Evolutionary conservation across 2,329 filamentous ascomycete species (phyloP), one percentile per base, ranked within the genome.

Genomic region (Onygena corvina): DNA sequence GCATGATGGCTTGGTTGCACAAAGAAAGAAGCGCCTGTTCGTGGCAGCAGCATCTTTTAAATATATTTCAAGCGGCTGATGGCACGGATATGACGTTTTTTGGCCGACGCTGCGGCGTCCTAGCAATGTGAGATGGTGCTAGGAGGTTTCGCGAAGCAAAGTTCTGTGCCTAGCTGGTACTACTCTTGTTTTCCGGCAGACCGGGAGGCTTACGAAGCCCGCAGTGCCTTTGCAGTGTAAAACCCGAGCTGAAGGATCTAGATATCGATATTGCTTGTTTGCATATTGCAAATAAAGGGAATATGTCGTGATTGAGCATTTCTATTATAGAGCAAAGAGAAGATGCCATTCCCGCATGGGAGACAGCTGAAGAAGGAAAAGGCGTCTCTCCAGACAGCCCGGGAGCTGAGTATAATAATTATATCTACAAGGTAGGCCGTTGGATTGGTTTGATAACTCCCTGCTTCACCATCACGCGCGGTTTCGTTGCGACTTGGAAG

Each of bases 401-500:
- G n/a, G 18, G n/a, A 16, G 21, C 27, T 34, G 35, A 38, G 48
- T 47, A 47, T 6, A 25, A 18, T 50, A 34, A 31, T n/a, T n/a
- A n/a, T 34, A 50, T 52, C 60, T 65, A 77, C 30, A 76, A 63
- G 57, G 76, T 61, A 14, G 90, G 90, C 70, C 84, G 89, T 51
- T 83, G 80, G 77, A 98, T 86, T 34, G 92, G 85, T 59, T 80
- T 77, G 66, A 98, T 88, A 57, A 93, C 76, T 42, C 92, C 92
- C 69, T 89, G 86, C 73, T 94, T 95, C 65, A 94, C 72, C 65
- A 96, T 73, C 56, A 96, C 77, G 59, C 87, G 80, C 51, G 92
- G 92, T 76, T 90, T 94, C 52, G 85, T 94, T 53, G 79, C 79
- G 58, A 84, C 80, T 72, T 96, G 89, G 76, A 92, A 92, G 11